Percentiles rank a stretch among this genome's conserved stretches.
Evolutionary conservation across 345 rosid species (phyloP).

Genomic region (Balakata baccata): DNA sequence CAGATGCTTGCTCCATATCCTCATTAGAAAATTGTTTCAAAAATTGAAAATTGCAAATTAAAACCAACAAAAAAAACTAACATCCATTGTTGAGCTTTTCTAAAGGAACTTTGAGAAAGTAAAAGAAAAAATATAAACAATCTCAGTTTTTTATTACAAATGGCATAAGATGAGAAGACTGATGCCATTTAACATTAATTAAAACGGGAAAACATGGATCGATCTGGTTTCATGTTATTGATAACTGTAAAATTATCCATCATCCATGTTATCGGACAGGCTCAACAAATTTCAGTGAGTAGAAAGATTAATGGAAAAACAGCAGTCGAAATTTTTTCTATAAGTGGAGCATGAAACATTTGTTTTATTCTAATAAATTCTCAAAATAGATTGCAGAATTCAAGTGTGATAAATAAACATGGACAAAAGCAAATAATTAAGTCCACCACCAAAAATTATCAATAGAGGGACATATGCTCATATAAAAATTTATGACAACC

Average conservation of each 20-base stretch:
- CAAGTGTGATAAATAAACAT: not conserved
- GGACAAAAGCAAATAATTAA: not conserved
- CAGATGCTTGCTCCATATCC: not conserved
- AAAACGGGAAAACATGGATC: not conserved
- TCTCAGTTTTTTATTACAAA: not conserved
- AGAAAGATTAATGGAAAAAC: not conserved
- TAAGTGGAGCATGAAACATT: too few species aligned
- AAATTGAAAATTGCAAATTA: not conserved
- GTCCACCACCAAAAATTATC: not conserved
- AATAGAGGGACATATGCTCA: not conserved
- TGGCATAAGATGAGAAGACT: not conserved
- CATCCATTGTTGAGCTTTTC: not conserved
- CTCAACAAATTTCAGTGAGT: not conserved
- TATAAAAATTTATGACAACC: not conserved
- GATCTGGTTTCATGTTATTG: not conserved
- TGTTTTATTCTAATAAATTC: not conserved
- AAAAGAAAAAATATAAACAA: not conserved
- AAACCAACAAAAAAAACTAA: not conserved
- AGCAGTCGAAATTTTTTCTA: not conserved
- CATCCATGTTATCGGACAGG: not conserved
- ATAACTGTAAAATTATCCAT: not conserved
- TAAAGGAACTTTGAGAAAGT: not conserved
- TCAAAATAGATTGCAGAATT: not conserved
- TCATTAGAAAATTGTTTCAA: conserved; percentile 1
- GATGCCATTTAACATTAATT: not conserved